phyloP scores from a whole-genome alignment of 176 grass and related monocot species.

The Zoysia pacifica region DNA sequence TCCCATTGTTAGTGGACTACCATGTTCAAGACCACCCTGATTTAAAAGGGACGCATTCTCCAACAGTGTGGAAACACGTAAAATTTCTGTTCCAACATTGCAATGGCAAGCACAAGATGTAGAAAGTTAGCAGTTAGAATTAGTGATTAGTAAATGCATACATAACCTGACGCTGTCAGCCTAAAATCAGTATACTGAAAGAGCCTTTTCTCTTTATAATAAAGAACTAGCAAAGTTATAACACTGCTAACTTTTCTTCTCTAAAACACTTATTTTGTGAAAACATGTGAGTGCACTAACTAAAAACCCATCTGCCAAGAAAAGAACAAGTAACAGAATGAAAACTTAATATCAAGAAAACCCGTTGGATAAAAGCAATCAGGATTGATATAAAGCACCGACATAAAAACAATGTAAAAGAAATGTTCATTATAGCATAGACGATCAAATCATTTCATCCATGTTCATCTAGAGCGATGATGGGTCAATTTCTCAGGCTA shows the following conservation, averaged over 20 bases:
- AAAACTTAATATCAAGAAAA: slow-evolving; percentile 23
- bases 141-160: slow-evolving; percentile 65
- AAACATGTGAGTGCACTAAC: slow-evolving; percentile 14
- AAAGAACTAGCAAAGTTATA: slow-evolving; percentile 15
- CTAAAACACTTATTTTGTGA: slow-evolving; percentile 21
- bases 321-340: background rate
- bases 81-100: slow-evolving; percentile 97
- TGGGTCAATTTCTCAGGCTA: background rate
- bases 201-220: background rate
- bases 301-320: background rate
- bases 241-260: slow-evolving; percentile 12
- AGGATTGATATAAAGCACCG: background rate
- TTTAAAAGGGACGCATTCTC: slow-evolving; percentile 82
- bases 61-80: slow-evolving; percentile 92
- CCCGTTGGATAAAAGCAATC: background rate
- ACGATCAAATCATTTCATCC: background rate
- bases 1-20: slow-evolving; percentile 97
- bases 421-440: background rate
- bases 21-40: slow-evolving; percentile 94
- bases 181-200: slow-evolving; percentile 32
- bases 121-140: slow-evolving; percentile 85
- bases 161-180: slow-evolving; percentile 51
- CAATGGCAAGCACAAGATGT: slow-evolving; percentile 90
- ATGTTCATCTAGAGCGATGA: background rate
- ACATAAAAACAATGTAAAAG: slow-evolving; percentile 19